Evolutionary conservation across 352 stramenopile species (phyloP), one percentile per base, ranked within the genome.

Genomic region (Phytopythium oedochilum): DNA sequence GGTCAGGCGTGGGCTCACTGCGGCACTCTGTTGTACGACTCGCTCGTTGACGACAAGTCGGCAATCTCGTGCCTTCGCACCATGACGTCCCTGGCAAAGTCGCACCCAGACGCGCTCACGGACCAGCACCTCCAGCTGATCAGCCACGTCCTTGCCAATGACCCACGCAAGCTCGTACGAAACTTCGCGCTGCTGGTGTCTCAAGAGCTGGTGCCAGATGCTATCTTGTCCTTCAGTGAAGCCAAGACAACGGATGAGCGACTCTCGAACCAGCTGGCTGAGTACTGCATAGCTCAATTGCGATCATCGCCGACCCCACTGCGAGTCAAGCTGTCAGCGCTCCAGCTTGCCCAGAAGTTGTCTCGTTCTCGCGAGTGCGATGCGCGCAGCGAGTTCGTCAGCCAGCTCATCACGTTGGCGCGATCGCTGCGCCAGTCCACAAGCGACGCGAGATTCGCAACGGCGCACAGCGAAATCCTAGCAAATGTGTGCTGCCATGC

Each of bases 1-100:
- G 15, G 2, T 14, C 46, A 82, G 55, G 67, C 64, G 7, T 85
- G 75, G 75, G 73, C 53, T 4, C 50, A 71, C 20, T 85, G 71
- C 40, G 69, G 64, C 1, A 60, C 64, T 32, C 36, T 53, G 29
- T n/a, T 70, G 31, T 85, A 78, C 43, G 64, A 82, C n/a, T 32
- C 44, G 23, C 18, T 71, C 1, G 66, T 57, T 23, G 66, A 73
- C 54, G 66, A 73, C 35, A 66, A 69, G 31, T 64, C 60, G 36
- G 71, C 68, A 7, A 51, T 78, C 5, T 55, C 50, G 11, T 66
- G 54, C 26, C 10, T 78, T 5, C 63, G 66, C 20, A 53, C 59
- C 0, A 75, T 78, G 65, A 73, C 68, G 34, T 66, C 60, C 28
- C 28, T 81, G 36, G 64, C 54, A 6, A 48, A 56, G 48, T 34